Conservation (phyloP, 75 land plant genomes). For the Picea glauca region DNA sequence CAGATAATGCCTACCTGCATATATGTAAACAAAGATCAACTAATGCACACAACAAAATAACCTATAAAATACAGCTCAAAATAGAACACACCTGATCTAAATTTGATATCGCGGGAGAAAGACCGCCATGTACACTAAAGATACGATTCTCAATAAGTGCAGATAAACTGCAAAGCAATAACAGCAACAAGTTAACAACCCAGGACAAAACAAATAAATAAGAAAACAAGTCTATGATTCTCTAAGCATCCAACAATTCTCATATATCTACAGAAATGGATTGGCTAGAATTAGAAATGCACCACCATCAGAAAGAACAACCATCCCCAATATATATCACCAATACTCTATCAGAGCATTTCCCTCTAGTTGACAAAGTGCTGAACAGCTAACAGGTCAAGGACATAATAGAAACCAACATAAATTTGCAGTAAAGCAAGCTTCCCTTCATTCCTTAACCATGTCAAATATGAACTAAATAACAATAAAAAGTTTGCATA, state of each 20-base stretch:
- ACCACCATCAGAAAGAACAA: neutral
- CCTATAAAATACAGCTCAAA: neutral
- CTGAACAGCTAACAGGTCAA: neutral
- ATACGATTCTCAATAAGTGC: constrained; percentile 98
- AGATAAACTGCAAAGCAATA: constrained; percentile 61
- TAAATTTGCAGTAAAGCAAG: neutral
- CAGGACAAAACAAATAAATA: neutral
- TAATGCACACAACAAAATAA: neutral
- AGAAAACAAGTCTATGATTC: neutral
- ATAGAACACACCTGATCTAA: constrained; percentile 75
- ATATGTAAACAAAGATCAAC: neutral
- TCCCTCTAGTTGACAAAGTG: neutral
- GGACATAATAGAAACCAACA: neutral
- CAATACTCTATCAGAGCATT: neutral
- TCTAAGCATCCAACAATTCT: neutral
- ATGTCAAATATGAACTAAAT: too few relatives aligned
- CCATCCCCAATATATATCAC: neutral
- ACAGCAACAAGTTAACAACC: constrained; percentile 8
- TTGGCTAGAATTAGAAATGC: neutral
- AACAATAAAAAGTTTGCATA: neutral
- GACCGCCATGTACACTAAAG: constrained; percentile 98
- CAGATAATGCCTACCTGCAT: neutral
- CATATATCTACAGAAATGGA: neutral
- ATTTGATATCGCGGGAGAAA: constrained; percentile 86
- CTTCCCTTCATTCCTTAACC: too few relatives aligned